Evolutionary conservation across 306 rosid genomes (phyloP).

Genomic region (Trifolium subterraneum): DNA sequence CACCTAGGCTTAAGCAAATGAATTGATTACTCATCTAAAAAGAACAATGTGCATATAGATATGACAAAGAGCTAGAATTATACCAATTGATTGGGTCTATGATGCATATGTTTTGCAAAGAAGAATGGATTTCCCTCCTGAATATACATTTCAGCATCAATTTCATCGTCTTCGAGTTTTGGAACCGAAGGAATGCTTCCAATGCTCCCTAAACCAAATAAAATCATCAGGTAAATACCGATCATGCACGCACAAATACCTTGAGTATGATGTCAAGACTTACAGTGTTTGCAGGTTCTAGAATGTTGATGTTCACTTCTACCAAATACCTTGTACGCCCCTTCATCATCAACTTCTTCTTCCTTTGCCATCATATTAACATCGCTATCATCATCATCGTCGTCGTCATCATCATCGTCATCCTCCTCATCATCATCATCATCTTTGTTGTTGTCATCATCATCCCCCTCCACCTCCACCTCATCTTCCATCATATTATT

Average conservation of each 20-base stretch:
- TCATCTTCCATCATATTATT: background rate
- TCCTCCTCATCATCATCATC: background rate
- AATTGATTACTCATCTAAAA: background rate
- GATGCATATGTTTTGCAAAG: background rate
- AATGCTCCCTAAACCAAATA: slow-evolving; percentile 32
- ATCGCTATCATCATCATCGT: background rate
- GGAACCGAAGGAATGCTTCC: background rate
- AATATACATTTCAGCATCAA: slow-evolving; percentile 25
- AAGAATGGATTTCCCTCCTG: slow-evolving; percentile 32
- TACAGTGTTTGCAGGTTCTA: slow-evolving; percentile 24
- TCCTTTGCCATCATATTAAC: background rate
- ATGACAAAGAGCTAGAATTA: background rate
- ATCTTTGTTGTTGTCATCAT: background rate
- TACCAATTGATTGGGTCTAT: slow-evolving; percentile 39
- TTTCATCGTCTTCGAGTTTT: background rate
- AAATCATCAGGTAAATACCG: background rate
- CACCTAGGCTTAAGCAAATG: background rate
- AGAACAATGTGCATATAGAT: background rate
- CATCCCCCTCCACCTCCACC: background rate
- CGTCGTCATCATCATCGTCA: background rate
- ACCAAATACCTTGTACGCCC: background rate
- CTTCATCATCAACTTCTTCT: background rate
- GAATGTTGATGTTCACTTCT: background rate
- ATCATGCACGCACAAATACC: background rate
- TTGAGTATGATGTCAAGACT: background rate